Evolutionary conservation across 2,329 filamentous ascomycete species (phyloP).

Genomic region (Pestalotiopsis sp.): DNA sequence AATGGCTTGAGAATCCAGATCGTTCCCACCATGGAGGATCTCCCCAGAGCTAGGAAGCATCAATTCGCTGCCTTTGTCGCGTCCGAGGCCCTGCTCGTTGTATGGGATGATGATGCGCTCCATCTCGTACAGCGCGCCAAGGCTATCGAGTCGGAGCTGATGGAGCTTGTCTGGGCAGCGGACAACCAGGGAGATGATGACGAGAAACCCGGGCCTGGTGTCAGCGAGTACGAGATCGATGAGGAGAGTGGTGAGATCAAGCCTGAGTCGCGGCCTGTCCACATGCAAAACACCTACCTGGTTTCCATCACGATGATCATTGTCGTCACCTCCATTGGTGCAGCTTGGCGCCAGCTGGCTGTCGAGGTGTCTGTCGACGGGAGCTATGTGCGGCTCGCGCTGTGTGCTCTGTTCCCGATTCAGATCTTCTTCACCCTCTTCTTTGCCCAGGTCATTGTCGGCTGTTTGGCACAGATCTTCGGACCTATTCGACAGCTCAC

Average conservation of each 20-base stretch:
- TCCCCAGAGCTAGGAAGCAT: slow-evolving; percentile 72
- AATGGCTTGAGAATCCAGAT: slow-evolving; percentile 80
- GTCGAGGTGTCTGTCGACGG: slow-evolving; percentile 69
- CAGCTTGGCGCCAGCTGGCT: slow-evolving; percentile 70
- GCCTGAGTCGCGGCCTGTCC: slow-evolving; percentile 66
- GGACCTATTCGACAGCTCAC: slow-evolving; percentile 75
- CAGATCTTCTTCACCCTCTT: slow-evolving; percentile 83
- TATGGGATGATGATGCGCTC: slow-evolving; percentile 81
- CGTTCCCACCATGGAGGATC: slow-evolving; percentile 70
- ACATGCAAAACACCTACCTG: slow-evolving; percentile 71
- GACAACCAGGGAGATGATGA: slow-evolving; percentile 56
- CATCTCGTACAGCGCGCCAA: slow-evolving; percentile 71
- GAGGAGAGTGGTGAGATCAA: slow-evolving; percentile 71
- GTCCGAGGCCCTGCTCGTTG: slow-evolving; percentile 69
- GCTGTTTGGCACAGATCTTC: slow-evolving; percentile 74
- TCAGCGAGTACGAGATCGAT: slow-evolving; percentile 63
- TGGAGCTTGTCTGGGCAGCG: slow-evolving; percentile 75
- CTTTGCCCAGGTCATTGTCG: slow-evolving; percentile 78
- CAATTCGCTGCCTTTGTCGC: slow-evolving; percentile 82
- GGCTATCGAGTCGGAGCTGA: slow-evolving; percentile 74
- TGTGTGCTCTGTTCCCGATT: slow-evolving; percentile 68
- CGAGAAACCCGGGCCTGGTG: slow-evolving; percentile 44
- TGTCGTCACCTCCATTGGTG: slow-evolving; percentile 68
- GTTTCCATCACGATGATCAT: slow-evolving; percentile 69
- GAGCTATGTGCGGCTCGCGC: slow-evolving; percentile 63